Percentiles rank a stretch among this genome's conserved stretches.
phyloP scores from a whole-genome alignment of 192 early-diverging fungal species.

The Mortierella alpina region DNA sequence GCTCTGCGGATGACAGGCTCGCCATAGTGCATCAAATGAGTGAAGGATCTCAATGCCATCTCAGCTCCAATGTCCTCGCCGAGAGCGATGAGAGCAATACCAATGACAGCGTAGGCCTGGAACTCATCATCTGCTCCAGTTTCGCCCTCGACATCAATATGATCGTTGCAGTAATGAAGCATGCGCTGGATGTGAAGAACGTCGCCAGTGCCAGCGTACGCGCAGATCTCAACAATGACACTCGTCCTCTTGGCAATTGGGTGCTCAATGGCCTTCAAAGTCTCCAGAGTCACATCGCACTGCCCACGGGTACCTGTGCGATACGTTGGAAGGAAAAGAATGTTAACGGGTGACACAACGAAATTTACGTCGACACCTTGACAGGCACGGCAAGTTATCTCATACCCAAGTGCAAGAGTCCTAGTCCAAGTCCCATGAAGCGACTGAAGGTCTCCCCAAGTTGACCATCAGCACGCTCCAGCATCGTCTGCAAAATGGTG shows the following conservation, averaged over 20 bases:
- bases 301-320: conserved; percentile 82
- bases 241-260: conserved; percentile 90
- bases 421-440: conserved; percentile 95
- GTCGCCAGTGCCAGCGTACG: conserved; percentile 94
- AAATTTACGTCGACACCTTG: no score
- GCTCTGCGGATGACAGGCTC: conserved; percentile 93
- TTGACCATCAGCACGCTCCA: conserved; percentile 90
- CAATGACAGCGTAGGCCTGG: conserved; percentile 96
- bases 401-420: conserved; percentile 85
- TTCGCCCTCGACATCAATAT: conserved; percentile 86
- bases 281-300: conserved; percentile 91
- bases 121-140: conserved; percentile 76
- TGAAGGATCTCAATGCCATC: conserved; percentile 95
- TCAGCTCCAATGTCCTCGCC: conserved; percentile 97
- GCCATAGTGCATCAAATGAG: conserved; percentile 99
- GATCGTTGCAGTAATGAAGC: conserved; percentile 96
- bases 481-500: conserved; percentile 92
- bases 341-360: background rate
- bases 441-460: conserved; percentile 89
- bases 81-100: conserved; percentile 95
- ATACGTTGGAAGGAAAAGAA: background rate
- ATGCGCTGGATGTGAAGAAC: conserved; percentile 97
- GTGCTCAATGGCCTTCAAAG: conserved; percentile 94
- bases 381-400: background rate
- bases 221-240: conserved; percentile 89